Evolutionary conservation across 768 basidiomycete genomes (phyloP).

Genomic region (Amanita inopinata): DNA sequence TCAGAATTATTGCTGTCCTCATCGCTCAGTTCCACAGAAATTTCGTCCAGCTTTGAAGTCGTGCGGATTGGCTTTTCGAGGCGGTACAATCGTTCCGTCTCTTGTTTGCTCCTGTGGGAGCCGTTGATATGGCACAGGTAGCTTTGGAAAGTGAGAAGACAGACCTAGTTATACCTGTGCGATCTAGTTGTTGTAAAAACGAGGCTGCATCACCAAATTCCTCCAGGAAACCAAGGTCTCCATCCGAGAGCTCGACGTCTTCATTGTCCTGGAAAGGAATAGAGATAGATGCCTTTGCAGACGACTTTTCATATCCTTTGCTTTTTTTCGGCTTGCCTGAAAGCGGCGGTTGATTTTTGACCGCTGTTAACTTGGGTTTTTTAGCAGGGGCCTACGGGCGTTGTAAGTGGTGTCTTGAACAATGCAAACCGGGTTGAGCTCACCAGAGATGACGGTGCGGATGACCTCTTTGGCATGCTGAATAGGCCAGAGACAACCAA

Average conservation of each 20-base stretch:
- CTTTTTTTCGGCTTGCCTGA: conserved; percentile 14
- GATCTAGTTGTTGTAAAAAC: conserved; percentile 69
- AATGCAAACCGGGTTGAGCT: conserved; percentile 7
- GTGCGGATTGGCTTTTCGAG: conserved; percentile 48
- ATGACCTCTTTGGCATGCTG: conserved; percentile 24
- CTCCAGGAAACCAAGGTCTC: conserved; percentile 56
- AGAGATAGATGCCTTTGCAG: conserved; percentile 37
- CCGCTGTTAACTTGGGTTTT: conserved; percentile 44
- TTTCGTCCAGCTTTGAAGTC: conserved; percentile 37
- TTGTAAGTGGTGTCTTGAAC: conserved; percentile 6
- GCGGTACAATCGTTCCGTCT: conserved; percentile 61
- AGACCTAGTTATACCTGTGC: conserved; percentile 73
- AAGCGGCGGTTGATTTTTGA: conserved; percentile 13
- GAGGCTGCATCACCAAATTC: conserved; percentile 51
- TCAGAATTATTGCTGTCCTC: conserved; percentile 15
- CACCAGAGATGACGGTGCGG: conserved; percentile 21
- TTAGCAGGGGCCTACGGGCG: conserved; percentile 42
- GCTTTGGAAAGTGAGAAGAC: conserved; percentile 13
- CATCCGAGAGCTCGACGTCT: conserved; percentile 53
- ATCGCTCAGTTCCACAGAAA: conserved; percentile 57
- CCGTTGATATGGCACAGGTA: neutral
- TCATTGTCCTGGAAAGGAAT: conserved; percentile 61
- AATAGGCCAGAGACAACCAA: conserved; percentile 6
- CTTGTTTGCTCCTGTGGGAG: conserved; percentile 77
- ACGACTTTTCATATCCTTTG: conserved; percentile 17